A percentile compares a stretch with the other conserved stretches of the same genome.
These are phyloP conservation scores for Phellinidium pouzarii DNA, from an alignment of 1,284 basidiomycete species.

Conservation along the genomic window DNA sequence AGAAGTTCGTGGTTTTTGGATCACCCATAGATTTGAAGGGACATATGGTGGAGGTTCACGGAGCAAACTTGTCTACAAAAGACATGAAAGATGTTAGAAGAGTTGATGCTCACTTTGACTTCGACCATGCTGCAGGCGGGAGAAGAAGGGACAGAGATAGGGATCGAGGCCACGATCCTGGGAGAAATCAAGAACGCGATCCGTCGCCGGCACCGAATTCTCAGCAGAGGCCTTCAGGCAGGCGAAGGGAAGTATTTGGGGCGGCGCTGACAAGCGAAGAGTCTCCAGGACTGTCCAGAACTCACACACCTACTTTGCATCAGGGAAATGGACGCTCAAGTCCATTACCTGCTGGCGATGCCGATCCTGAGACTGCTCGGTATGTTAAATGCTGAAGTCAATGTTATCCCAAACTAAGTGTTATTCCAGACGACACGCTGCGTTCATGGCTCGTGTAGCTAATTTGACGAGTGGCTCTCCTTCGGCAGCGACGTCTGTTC, in stretches of 20 bases:
- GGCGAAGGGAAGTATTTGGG: slow-evolving; percentile 59
- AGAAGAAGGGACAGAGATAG: slow-evolving; percentile 34
- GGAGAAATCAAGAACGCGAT: slow-evolving; percentile 34
- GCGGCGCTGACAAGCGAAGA: slow-evolving; percentile 53
- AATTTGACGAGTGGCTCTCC: slow-evolving; percentile 64
- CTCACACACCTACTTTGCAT: slow-evolving; percentile 22
- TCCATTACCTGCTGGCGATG: slow-evolving; percentile 41
- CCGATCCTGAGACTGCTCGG: slow-evolving; percentile 51
- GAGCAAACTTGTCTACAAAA: slow-evolving; percentile 69
- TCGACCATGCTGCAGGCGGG: slow-evolving; percentile 43
- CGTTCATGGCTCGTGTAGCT: slow-evolving; percentile 64
- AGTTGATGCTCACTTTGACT: slow-evolving; percentile 76
- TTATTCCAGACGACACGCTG: slow-evolving; percentile 53
- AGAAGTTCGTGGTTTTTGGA: slow-evolving; percentile 94
- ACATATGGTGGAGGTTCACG: slow-evolving; percentile 86
- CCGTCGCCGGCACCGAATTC: slow-evolving; percentile 45
- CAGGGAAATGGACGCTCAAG: slow-evolving; percentile 33
- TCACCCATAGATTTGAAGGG: slow-evolving; percentile 86
- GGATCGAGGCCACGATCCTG: slow-evolving; percentile 21
- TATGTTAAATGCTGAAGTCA: slow-evolving; percentile 29
- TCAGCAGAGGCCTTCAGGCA: slow-evolving; percentile 25
- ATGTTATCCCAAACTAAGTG: not conserved
- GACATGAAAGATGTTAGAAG: slow-evolving; percentile 77
- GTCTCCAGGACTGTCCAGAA: slow-evolving; percentile 21
- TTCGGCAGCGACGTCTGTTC: slow-evolving; percentile 70